Base-by-base conservation (phyloP, 1,284 basidiomycete species). In the Tremellales sp. region DNA sequence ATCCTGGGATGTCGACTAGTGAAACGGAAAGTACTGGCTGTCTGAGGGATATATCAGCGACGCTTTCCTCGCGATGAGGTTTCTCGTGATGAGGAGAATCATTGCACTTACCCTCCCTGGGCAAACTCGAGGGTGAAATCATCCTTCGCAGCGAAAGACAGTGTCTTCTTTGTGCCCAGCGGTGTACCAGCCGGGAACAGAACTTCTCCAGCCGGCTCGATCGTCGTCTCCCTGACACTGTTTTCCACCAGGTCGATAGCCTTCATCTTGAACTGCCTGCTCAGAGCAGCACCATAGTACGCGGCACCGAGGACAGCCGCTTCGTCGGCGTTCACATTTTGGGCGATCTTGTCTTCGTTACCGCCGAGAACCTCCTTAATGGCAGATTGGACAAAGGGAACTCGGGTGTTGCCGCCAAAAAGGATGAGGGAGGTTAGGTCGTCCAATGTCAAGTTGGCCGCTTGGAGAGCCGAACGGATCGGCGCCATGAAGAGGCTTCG, bases 281-380 rank as follows among this genome's bases (percentile, higher is more conserved):
- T 91, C 43, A 93, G 81, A 26, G 82, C 81, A 3, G 96, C 96
- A 21, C 92, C 96, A 60, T 96, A 86, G 48, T 97, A 84, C 2
- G 89, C 96, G 4, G 94, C 93, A 42, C 89, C 92, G 46, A 98
- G 82, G 13, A 97, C 94, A 11, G 88, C 87, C 0, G 92, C 90
- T 78, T 99, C 94, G 70, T 98, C 96, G 0, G 94, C 87, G 68
- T 99, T 98, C 48, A 99, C 89, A 62, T 97, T 97, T 64, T 87
- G 80, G 6, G 91, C 89, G 56, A 96, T 86, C 68, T 87, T 87
- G 49, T 83, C 81, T 41, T 70, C 64, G 36, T 52, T 84, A 80
- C 85, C 82, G 66, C 89, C 89, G 46, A 92, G 85, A 26, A 82
- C 80, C 1, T 80, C 78, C 60, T 82, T 84, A 41, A 97, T 76